Evolutionary conservation across 495 filamentous ascomycete species (phyloP).

Genomic region (Parmelia sp.): DNA sequence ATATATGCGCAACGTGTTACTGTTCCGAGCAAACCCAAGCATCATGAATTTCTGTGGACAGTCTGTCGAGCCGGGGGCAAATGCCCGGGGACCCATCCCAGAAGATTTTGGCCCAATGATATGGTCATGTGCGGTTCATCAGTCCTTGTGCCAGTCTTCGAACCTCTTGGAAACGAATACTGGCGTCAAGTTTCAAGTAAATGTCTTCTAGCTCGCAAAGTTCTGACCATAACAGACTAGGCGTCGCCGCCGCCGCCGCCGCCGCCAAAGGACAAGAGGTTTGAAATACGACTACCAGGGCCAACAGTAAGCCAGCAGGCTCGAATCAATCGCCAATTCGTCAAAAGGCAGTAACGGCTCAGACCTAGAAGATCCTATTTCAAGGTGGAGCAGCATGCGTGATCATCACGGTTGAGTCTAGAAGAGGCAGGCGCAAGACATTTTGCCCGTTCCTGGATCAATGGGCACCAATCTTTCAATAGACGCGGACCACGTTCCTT

Average conservation of each 20-base stretch:
- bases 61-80: not conserved
- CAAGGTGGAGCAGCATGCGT: not conserved
- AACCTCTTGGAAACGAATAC: not conserved
- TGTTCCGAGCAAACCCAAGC: not conserved
- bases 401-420: constrained; percentile 3
- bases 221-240: not conserved
- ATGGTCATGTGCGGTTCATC: not conserved
- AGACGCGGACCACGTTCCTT: constrained; percentile 13
- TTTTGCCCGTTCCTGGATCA: constrained; percentile 10
- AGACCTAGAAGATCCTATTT: not conserved
- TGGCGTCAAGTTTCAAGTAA: not conserved
- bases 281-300: not conserved
- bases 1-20: not conserved
- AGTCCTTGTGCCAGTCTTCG: not conserved
- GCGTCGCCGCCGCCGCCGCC: no score
- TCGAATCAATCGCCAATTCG: not conserved
- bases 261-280: not conserved
- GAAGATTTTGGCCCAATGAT: not conserved
- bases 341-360: not conserved
- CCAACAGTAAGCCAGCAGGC: not conserved
- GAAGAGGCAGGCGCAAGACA: constrained; percentile 8
- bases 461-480: constrained; percentile 12
- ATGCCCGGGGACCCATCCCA: not conserved
- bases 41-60: not conserved
- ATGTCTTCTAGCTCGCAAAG: not conserved